Conservation (phyloP, 2,329 filamentous ascomycete genomes). For the Rhynchosporium secalis region DNA sequence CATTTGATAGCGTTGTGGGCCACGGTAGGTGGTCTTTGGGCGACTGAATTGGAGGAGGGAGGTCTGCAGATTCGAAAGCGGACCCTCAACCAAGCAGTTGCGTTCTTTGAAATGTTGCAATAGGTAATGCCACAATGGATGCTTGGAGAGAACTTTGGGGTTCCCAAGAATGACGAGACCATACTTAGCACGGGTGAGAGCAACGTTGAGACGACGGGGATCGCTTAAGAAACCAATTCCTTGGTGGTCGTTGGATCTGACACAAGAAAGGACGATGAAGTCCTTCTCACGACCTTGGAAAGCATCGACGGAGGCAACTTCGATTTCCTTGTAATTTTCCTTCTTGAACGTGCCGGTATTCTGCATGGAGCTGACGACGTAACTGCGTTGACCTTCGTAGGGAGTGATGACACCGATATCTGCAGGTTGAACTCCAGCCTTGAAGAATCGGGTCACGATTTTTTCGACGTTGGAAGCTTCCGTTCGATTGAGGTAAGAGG, state of each 20-base stretch:
- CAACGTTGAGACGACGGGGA: constrained; percentile 94
- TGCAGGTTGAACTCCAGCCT: constrained; percentile 89
- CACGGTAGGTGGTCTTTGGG: constrained; percentile 88
- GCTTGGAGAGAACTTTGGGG: constrained; percentile 95
- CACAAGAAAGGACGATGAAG: constrained; percentile 96
- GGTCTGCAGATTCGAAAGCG: constrained; percentile 91
- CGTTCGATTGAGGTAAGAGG: constrained; percentile 95
- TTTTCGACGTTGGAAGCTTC: constrained; percentile 98
- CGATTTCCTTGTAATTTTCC: constrained; percentile 97
- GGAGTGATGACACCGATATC: constrained; percentile 98
- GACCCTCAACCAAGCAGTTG: constrained; percentile 93
- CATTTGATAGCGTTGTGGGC: constrained; percentile 83
- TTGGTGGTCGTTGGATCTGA: constrained; percentile 97
- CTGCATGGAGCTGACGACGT: constrained; percentile 99
- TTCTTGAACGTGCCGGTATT: constrained; percentile 97
- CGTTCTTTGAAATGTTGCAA: constrained; percentile 95
- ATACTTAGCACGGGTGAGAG: constrained; percentile 94
- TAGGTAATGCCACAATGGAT: constrained; percentile 95
- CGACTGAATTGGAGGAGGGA: constrained; percentile 93
- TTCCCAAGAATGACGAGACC: constrained; percentile 96
- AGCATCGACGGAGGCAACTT: constrained; percentile 96
- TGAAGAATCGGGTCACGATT: constrained; percentile 97
- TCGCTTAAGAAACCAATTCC: constrained; percentile 99
- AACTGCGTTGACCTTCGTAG: constrained; percentile 97
- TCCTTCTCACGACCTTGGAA: constrained; percentile 99